Evolutionary conservation across 495 filamentous ascomycete genomes (phyloP), one percentile per base, ranked within the genome.

Genomic region (Penicillium psychrofluorescens): DNA sequence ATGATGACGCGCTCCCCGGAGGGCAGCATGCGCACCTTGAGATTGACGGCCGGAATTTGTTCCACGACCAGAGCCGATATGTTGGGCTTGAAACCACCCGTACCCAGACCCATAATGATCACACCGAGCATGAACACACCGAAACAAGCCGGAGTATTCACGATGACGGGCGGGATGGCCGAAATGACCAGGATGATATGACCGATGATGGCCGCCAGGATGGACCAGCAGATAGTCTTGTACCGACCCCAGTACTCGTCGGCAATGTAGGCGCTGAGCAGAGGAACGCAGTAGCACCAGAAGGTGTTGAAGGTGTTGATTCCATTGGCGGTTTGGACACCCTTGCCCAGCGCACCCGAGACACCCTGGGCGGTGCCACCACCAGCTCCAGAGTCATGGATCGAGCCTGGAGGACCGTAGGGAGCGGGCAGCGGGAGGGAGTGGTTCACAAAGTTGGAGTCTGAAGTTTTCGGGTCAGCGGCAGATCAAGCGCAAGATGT

Each of bases 201-300:
- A 8, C 83, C 85, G 35, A 84, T 11, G 48, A 83, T 75, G 36
- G 78, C 78, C 51, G 84, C 58, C 13, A 46, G 57, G 41, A 84
- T 66, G 6, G 81, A 71, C 15, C 63, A 60, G 45, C 70, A 68
- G 62, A 90, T 86, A 15, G 85, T 87, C 54, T 75, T 79, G 63
- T 81, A 84, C 45, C 84, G 80, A 36, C 85, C 85, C 61, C 76
- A 77, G 51, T 79, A 81, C 36, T 76, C 77, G 63, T 90, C 87
- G 39, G 86, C 85, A 41, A 90, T 54, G 53, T 78, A 87, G 51
- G 81, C 84, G 59, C 81, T 78, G 12, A 85, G 46, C 15, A 88
- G 67, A 11, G 87, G 86, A 51, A 78, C 79, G 11, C 78, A 42
- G 55, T 89, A 89, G 42, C 76, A 75, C 85, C 83, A 88, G 66